Evolutionary conservation across 2,329 filamentous ascomycete species (phyloP).

Genomic region (Claviceps humidiphila): DNA sequence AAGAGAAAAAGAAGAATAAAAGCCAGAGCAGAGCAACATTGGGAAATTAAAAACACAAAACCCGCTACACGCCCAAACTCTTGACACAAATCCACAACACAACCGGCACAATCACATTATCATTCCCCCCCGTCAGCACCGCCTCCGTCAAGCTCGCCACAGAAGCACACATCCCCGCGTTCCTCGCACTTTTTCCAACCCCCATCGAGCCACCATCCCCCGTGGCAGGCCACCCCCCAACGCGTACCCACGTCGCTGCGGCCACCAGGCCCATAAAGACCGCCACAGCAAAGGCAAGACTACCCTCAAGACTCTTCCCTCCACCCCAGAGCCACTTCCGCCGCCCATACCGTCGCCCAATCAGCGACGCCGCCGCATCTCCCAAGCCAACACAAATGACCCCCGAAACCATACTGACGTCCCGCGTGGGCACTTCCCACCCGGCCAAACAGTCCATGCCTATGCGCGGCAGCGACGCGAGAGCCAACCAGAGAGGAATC

Average conservation of each 20-base stretch:
- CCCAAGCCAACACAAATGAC: slow-evolving; percentile 92
- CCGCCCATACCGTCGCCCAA: slow-evolving; percentile 74
- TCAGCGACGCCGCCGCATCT: slow-evolving; percentile 81
- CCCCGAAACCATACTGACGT: slow-evolving; percentile 82
- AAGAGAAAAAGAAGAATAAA: neutral
- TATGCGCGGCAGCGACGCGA: slow-evolving; percentile 53
- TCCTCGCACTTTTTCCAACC: slow-evolving; percentile 35
- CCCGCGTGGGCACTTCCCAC: slow-evolving; percentile 64
- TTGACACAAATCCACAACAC: slow-evolving; percentile 87
- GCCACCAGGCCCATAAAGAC: slow-evolving; percentile 62
- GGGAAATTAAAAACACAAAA: neutral
- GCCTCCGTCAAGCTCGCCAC: slow-evolving; percentile 88
- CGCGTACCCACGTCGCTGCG: slow-evolving; percentile 58
- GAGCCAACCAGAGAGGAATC: slow-evolving; percentile 80
- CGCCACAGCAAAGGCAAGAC: slow-evolving; percentile 64
- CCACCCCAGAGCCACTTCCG: slow-evolving; percentile 95
- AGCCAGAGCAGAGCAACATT: neutral
- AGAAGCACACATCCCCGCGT: slow-evolving; percentile 58
- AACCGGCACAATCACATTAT: slow-evolving; percentile 94
- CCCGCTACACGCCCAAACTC: slow-evolving; percentile 45
- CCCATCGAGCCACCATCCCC: slow-evolving; percentile 24
- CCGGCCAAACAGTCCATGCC: slow-evolving; percentile 44
- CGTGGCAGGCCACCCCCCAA: slow-evolving; percentile 60
- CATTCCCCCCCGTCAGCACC: slow-evolving; percentile 89
- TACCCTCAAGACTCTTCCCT: slow-evolving; percentile 88